Evolutionary conservation across 768 basidiomycete species (phyloP).

Genomic region (Lactarius akahatsu): DNA sequence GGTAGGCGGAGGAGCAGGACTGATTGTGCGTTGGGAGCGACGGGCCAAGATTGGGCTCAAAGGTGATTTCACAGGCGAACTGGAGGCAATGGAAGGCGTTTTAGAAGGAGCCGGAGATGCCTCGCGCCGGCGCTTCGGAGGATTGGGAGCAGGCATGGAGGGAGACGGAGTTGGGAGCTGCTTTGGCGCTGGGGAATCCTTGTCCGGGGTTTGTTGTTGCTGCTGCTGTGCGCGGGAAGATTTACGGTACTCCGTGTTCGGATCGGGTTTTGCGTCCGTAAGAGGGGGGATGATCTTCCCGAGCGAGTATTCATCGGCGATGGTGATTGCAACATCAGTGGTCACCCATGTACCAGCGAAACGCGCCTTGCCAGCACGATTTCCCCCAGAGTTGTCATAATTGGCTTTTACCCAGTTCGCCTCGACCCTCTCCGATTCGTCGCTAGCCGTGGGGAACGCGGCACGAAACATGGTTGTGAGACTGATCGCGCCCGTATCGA

Average conservation of each 20-base stretch:
- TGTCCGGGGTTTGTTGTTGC: constrained; percentile 34
- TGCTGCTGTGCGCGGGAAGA: constrained; percentile 47
- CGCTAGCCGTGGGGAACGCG: constrained; percentile 80
- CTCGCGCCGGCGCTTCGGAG: constrained; percentile 50
- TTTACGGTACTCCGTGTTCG: constrained; percentile 73
- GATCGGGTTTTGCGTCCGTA: constrained; percentile 73
- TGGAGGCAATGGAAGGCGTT: constrained; percentile 40
- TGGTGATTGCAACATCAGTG: constrained; percentile 57
- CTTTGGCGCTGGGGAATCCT: constrained; percentile 27
- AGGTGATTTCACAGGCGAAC: constrained; percentile 26
- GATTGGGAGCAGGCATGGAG: constrained; percentile 37
- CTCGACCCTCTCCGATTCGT: constrained; percentile 75
- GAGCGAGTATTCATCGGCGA: constrained; percentile 70
- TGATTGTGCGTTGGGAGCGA: constrained; percentile 44
- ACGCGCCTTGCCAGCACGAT: constrained; percentile 57
- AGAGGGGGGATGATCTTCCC: constrained; percentile 61
- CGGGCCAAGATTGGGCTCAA: constrained; percentile 36
- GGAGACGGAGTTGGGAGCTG: constrained; percentile 39
- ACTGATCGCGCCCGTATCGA: constrained; percentile 89
- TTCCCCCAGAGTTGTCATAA: constrained; percentile 75
- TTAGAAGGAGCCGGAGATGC: constrained; percentile 56
- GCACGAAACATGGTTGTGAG: constrained; percentile 97
- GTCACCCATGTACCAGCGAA: constrained; percentile 90
- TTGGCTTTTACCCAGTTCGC: constrained; percentile 79
- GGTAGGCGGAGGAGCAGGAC: constrained; percentile 40